Evolutionary conservation across 768 basidiomycete genomes (phyloP).

Genomic region (Psilocybe tampanensis): DNA sequence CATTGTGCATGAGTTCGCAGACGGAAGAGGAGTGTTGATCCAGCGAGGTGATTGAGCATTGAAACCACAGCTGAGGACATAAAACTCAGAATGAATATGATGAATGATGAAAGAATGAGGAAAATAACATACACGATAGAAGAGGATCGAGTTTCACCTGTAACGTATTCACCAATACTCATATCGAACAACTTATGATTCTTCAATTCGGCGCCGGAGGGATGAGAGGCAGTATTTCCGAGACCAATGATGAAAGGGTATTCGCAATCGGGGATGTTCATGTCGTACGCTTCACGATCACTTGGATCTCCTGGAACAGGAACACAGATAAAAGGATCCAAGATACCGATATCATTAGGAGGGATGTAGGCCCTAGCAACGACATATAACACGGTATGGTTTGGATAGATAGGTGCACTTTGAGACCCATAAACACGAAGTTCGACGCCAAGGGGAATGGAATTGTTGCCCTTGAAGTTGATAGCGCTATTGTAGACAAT

Average conservation of each 20-base stretch:
- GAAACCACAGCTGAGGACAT: background rate
- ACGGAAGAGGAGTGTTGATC: background rate
- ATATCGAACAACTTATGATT: background rate
- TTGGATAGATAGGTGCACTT: background rate
- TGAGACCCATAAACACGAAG: background rate
- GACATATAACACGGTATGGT: background rate
- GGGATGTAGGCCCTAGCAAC: background rate
- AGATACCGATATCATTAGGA: no score
- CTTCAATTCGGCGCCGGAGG: background rate
- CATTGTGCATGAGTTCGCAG: background rate
- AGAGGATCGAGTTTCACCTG: background rate
- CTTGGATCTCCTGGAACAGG: background rate
- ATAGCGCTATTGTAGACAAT: background rate
- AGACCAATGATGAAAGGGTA: background rate
- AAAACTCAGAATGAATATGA: background rate
- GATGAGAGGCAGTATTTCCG: background rate
- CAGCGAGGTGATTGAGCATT: background rate
- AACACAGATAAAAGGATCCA: background rate
- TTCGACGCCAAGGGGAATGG: background rate
- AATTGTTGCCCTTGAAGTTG: background rate
- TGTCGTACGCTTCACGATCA: background rate
- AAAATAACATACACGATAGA: background rate
- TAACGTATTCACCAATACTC: background rate
- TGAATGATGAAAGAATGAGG: background rate
- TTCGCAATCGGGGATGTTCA: background rate